Conservation (phyloP, 2,329 filamentous ascomycete species). For the Clarireedia homoeocarpa region DNA sequence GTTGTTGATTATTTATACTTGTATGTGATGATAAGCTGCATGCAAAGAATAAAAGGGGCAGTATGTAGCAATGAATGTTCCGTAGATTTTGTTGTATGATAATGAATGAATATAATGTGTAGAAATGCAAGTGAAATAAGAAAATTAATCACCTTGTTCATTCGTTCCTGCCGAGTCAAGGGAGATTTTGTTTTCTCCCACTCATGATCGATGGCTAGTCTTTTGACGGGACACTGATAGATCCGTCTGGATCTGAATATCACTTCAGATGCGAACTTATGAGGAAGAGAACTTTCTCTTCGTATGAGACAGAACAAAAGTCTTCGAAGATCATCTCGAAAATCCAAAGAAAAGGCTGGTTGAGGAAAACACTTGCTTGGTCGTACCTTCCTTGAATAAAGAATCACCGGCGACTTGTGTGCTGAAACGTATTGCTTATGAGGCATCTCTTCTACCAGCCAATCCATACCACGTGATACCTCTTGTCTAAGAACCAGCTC, state of each 20-base stretch:
- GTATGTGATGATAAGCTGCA: background rate
- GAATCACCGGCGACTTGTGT: background rate
- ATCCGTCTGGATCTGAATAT: no score
- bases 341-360: background rate
- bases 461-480: no score
- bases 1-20: no score
- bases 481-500: no score
- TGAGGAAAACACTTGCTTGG: slow-evolving; percentile 1
- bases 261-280: no score
- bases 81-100: background rate
- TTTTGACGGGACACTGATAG: no score
- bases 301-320: background rate
- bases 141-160: background rate
- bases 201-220: no score
- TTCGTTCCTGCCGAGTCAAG: background rate
- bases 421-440: no score
- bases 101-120: background rate
- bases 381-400: background rate
- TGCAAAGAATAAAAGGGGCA: background rate
- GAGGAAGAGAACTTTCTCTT: background rate
- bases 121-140: background rate
- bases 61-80: background rate
- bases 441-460: no score
- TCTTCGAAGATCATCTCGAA: background rate
- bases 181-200: no score